Evolutionary conservation across 257 asterid species (phyloP), one percentile per base, ranked within the genome.

Genomic region (Lycium ferocissimum): DNA sequence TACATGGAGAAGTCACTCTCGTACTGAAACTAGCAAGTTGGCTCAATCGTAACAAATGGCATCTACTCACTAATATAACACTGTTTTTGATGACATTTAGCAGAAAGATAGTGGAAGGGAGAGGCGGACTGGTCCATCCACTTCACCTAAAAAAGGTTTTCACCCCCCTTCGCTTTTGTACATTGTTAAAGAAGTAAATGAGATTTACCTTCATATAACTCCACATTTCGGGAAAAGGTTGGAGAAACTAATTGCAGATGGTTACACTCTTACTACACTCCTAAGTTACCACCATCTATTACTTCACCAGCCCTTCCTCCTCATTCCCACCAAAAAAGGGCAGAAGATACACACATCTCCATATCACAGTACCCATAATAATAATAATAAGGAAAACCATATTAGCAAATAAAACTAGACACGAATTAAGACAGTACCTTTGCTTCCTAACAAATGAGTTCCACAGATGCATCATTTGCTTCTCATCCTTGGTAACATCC

Each of bases 381-480:
- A 66, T 73, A 59, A 85, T 72, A 79, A 7, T 6, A 79, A 18
- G 54, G 73, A 57, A 45, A 65, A 17, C 20, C 81, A n/a, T 5
- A 57, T 51, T 79, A 75, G 59, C 18, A 56, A 70, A 75, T 79
- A 20, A 37, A 22, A 86, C 71, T 70, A 53, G 13, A 85, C 62
- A 66, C 58, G 45, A 71, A 4, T 17, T 18, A 79, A 72, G 71
- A 85, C 66, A 86, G 84, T 37, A 95, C 99, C 99, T 92, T 89
- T 97, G 99, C 92, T 94, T 95, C 85, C 99, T 91, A 65, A 95
- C 97, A 83, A 97, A 95, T 81, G 99, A 97, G 90, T 97, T 97
- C 99, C 99, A 97, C 73, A 97, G 95, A 94, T 94, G 99, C 99
- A 97, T 97, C 93, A 97, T 67, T 87, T 90, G 91, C 90, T 97